Conservation (phyloP, 2,329 filamentous ascomycete species). For the Pestalotiopsis sp. region DNA sequence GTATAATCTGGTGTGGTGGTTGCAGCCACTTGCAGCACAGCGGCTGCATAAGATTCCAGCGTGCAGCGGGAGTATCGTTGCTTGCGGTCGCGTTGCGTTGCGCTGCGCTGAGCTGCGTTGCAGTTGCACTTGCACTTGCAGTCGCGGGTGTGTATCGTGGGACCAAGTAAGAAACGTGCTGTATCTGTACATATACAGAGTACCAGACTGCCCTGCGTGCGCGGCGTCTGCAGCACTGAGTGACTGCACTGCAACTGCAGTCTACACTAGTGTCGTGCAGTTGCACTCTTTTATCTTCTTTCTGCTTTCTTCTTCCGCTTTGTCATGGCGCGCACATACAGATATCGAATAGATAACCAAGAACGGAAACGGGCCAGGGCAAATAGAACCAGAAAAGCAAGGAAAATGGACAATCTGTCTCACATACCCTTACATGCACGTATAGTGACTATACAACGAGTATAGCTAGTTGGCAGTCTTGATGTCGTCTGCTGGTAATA, state of each 20-base stretch:
- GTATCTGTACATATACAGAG: no score
- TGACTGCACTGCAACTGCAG: background rate
- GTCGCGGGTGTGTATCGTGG: background rate
- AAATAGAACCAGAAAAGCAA: background rate
- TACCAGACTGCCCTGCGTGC: no score
- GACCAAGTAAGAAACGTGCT: background rate
- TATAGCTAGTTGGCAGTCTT: background rate
- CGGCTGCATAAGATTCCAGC: conserved; percentile 17
- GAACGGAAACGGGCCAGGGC: background rate
- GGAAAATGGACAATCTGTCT: background rate
- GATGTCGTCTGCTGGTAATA: background rate
- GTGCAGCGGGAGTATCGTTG: background rate
- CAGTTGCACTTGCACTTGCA: background rate
- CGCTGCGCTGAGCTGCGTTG: background rate
- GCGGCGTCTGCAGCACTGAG: background rate
- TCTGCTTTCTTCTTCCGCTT: background rate
- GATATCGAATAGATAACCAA: background rate
- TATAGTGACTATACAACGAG: background rate
- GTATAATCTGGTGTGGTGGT: conserved; percentile 22
- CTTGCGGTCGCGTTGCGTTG: background rate
- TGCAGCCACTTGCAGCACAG: conserved; percentile 27
- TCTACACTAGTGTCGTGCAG: background rate
- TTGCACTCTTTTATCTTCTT: background rate
- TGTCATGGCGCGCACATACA: background rate
- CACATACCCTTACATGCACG: background rate